Conservation (phyloP, 148 eudicot species). For the Rhododendron mucronatum region DNA sequence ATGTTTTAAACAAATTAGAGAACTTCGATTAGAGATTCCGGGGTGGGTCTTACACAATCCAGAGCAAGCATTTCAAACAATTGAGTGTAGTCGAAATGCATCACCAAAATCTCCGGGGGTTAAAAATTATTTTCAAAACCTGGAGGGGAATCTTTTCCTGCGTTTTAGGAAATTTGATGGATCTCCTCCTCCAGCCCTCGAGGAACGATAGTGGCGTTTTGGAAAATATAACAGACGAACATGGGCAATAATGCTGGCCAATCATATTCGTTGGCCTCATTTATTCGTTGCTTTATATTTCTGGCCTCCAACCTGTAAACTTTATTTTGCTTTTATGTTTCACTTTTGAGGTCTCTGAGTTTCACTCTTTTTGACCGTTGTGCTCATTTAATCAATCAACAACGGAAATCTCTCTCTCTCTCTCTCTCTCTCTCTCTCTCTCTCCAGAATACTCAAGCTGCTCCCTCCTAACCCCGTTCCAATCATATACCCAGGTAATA, state of each 20-base stretch:
- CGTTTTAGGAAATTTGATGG: no score
- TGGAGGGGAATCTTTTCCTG: no score
- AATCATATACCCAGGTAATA: slow-evolving; percentile 20
- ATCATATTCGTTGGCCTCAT: background rate
- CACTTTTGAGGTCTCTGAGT: background rate
- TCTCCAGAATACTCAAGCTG: slow-evolving; percentile 19
- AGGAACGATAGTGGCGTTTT: background rate
- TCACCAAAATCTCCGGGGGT: no score
- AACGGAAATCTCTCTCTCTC: slow-evolving; percentile 24
- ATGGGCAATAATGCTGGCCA: background rate
- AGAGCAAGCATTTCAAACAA: no score
- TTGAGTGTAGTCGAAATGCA: no score
- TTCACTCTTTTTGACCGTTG: slow-evolving; percentile 51
- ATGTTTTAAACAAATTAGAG: no score
- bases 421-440: slow-evolving; percentile 17
- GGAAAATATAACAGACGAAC: background rate
- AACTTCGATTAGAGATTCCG: no score
- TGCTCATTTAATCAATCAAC: slow-evolving; percentile 18
- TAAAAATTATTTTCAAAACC: no score
- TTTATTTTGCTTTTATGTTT: slow-evolving; percentile 13
- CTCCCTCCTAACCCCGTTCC: slow-evolving; percentile 4
- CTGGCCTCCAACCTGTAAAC: slow-evolving; percentile 8
- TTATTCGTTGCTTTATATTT: slow-evolving; percentile 11
- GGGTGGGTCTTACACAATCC: no score
- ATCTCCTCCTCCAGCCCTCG: background rate